phyloP scores from a whole-genome alignment of 2,329 filamentous ascomycete genomes.

The Colletotrichum kahawae region DNA sequence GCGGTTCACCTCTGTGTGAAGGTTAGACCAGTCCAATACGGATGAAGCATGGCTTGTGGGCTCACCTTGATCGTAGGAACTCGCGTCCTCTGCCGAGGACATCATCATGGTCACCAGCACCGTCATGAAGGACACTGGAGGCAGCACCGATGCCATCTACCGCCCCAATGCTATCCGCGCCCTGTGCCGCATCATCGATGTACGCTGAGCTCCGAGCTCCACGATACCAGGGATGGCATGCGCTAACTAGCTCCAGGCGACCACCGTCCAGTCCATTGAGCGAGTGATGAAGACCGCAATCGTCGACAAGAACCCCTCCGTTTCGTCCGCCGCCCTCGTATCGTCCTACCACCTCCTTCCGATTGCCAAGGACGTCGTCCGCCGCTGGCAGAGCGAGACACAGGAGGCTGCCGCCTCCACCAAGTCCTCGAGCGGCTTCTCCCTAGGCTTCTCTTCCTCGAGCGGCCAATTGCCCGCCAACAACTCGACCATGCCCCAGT shows the following conservation, averaged over 20 bases:
- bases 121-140: constrained; percentile 99
- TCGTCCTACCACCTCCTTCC: constrained; percentile 98
- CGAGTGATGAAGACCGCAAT: constrained; percentile 99
- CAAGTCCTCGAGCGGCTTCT: constrained; percentile 90
- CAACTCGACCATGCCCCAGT: constrained; percentile 97
- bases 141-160: constrained; percentile 92
- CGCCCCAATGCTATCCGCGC: constrained; percentile 95
- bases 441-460: constrained; percentile 87
- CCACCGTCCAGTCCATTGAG: constrained; percentile 96
- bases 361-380: constrained; percentile 92
- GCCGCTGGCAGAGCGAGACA: constrained; percentile 98
- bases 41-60: not conserved
- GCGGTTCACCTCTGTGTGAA: constrained; percentile 81
- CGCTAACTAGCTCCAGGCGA: constrained; percentile 61
- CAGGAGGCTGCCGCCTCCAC: constrained; percentile 91
- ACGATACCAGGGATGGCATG: not conserved
- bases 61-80: constrained; percentile 54
- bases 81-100: constrained; percentile 93
- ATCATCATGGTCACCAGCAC: constrained; percentile 99
- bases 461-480: constrained; percentile 78
- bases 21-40: constrained; percentile 45
- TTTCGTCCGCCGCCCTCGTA: constrained; percentile 93
- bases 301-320: constrained; percentile 97
- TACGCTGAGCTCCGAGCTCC: constrained; percentile 48
- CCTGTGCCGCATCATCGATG: constrained; percentile 95